Evolutionary conservation across 1,284 basidiomycete species (phyloP), one percentile per base, ranked within the genome.

Genomic region (Trichosporon asahii): DNA sequence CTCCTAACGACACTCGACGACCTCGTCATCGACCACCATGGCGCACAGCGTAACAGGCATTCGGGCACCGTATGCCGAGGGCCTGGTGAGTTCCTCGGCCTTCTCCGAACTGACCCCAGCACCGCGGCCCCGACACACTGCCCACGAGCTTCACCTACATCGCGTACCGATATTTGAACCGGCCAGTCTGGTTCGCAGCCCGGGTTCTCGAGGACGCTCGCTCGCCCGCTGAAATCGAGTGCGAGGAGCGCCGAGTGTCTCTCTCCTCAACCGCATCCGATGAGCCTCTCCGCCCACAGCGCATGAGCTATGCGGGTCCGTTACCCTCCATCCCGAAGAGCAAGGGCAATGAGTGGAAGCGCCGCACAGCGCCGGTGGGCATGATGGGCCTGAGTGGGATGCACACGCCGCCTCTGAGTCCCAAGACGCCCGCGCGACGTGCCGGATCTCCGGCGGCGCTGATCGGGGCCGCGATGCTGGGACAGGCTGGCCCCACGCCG

Each of bases 31-130:
- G n/a, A 7, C 49, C 4, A 25, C 49, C 29, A 61, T 61, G 57
- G 57, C 57, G 7, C 27, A 61, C 57, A 61, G 57, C 57, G 57
- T 61, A n/a, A 33, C 57, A 8, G 57, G 57, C 57, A 33, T 61
- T 8, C 57, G 57, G 2, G 57, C 27, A 2, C 57, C 57, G 15
- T 61, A 61, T 8, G 57, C 57, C 15, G 57, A 61, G 57, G 57
- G 57, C 27, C 57, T 61, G 7, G 57, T 61, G 29, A 61, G 57
- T 57, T 27, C 11, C 49, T 46, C 21, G 15, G 18, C 4, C 1
- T 33, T 31, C 29, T 33, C 29, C 2, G 15, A 7, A 29, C 57
- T 61, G 57, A 61, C 57, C 27, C 27, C 57, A 61, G 57, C 27
- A 18, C 18, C 57, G 57, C 14, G 57, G 57, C 21, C 29, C 57